phyloP scores from a whole-genome alignment of 2,329 filamentous ascomycete genomes.

The Aureobasidium namibiae region DNA sequence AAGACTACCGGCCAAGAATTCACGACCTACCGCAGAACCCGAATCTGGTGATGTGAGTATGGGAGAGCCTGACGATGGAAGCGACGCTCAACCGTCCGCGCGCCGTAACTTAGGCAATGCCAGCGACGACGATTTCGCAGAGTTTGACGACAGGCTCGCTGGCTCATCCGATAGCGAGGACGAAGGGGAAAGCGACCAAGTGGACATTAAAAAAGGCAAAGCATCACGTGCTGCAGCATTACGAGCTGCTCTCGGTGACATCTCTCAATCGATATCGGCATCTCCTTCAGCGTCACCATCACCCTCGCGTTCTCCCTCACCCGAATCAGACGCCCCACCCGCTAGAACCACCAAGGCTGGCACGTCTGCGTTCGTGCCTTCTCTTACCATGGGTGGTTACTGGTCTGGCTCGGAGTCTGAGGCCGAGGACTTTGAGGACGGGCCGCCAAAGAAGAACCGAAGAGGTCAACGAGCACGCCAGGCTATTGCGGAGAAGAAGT shows the following conservation, averaged over 20 bases:
- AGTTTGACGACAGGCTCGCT: slow-evolving; percentile 33
- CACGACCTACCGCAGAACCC: not conserved
- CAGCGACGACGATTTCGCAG: slow-evolving; percentile 18
- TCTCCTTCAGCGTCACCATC: slow-evolving; percentile 21
- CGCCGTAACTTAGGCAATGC: not conserved
- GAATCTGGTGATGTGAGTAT: not conserved
- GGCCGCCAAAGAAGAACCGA: slow-evolving; percentile 59
- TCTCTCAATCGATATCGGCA: slow-evolving; percentile 20
- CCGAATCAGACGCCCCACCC: slow-evolving; percentile 18
- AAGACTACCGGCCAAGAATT: not conserved
- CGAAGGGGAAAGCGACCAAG: slow-evolving; percentile 22
- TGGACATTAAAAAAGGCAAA: slow-evolving; percentile 19
- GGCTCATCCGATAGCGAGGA: slow-evolving; percentile 28
- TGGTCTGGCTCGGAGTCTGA: slow-evolving; percentile 68
- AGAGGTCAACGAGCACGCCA: slow-evolving; percentile 70
- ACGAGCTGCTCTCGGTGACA: slow-evolving; percentile 15
- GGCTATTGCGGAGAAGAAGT: slow-evolving; percentile 75
- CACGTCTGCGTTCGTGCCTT: slow-evolving; percentile 60
- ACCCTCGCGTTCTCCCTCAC: slow-evolving; percentile 18
- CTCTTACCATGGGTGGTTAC: slow-evolving; percentile 69
- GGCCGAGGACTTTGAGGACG: slow-evolving; percentile 49
- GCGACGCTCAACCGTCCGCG: not conserved
- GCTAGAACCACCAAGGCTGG: slow-evolving; percentile 20
- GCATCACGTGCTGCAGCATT: not conserved
- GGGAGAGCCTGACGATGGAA: not conserved